Evolutionary conservation across 768 basidiomycete genomes (phyloP).

Genomic region (Lyophyllum semitale): DNA sequence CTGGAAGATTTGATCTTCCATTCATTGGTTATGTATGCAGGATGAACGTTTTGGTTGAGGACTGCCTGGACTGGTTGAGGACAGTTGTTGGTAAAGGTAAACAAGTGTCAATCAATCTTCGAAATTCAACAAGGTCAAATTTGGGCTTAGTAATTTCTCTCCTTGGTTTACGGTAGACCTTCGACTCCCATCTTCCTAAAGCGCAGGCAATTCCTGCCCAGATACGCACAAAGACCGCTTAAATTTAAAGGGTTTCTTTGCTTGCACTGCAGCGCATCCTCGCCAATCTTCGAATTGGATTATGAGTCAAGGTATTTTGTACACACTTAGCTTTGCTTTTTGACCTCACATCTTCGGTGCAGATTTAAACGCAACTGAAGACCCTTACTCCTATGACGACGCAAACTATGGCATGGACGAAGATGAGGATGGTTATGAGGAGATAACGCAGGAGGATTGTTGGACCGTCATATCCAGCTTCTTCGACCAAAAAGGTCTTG

Average conservation of each 20-base stretch:
- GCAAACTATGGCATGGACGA: conserved; percentile 57
- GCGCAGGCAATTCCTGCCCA: neutral
- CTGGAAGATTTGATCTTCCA: too few species aligned
- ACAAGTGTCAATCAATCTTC: conserved; percentile 14
- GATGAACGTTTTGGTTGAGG: too few species aligned
- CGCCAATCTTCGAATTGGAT: conserved; percentile 1
- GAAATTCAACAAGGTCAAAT: conserved; percentile 32
- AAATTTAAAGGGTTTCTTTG: neutral
- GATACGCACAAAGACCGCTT: neutral
- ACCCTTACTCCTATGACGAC: conserved; percentile 62
- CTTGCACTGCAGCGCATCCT: neutral
- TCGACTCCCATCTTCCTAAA: neutral
- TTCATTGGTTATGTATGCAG: too few species aligned
- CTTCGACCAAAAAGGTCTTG: conserved; percentile 96
- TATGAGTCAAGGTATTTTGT: conserved; percentile 56
- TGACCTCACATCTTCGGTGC: conserved; percentile 35
- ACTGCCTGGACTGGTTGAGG: neutral
- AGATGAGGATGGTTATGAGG: conserved; percentile 60
- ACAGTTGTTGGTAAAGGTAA: neutral
- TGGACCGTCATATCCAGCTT: conserved; percentile 96
- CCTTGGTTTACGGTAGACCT: neutral
- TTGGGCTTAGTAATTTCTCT: conserved; percentile 28
- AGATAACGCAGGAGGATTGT: conserved; percentile 91
- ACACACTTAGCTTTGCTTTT: conserved; percentile 24
- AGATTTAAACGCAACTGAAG: conserved; percentile 53